Percentiles rank a stretch among this genome's conserved stretches.
Evolutionary conservation across 1,139 yeast species (phyloP).

Genomic region (Saccharomycopsis crataegensis): DNA sequence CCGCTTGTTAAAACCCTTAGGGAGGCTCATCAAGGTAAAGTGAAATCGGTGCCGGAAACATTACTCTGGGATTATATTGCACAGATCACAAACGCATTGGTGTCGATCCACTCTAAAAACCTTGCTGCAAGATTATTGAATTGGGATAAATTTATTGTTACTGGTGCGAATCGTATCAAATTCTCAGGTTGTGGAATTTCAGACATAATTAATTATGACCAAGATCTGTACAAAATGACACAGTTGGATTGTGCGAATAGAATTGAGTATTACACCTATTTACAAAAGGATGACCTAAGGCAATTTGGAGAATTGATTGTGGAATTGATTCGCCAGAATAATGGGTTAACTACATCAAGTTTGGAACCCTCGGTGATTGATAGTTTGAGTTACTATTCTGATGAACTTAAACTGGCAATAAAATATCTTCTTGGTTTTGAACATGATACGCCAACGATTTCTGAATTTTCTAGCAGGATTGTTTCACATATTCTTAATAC

Average conservation of each 20-base stretch:
- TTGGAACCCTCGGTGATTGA: background rate
- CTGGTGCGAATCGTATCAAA: conserved; percentile 63
- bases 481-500: conserved; percentile 37
- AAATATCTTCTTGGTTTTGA: background rate
- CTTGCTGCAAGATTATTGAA: conserved; percentile 59
- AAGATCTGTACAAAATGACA: conserved; percentile 21
- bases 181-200: conserved; percentile 64
- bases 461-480: conserved; percentile 28
- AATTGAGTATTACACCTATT: conserved; percentile 24
- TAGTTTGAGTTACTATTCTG: background rate
- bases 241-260: conserved; percentile 9
- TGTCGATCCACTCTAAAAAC: conserved; percentile 52
- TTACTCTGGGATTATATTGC: conserved; percentile 68
- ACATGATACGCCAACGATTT: conserved; percentile 17
- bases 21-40: conserved; percentile 44
- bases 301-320: conserved; percentile 52
- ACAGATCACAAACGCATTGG: conserved; percentile 65
- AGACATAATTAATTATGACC: conserved; percentile 52
- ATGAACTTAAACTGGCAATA: background rate
- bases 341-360: background rate
- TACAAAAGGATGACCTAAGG: conserved; percentile 47
- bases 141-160: conserved; percentile 63
- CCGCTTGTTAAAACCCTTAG: conserved; percentile 56
- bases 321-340: conserved; percentile 25
- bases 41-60: conserved; percentile 50